Percentiles rank a stretch among this genome's conserved stretches.
Evolutionary conservation across 305 asterid species (phyloP).

Genomic region (Fraxinus platypoda): DNA sequence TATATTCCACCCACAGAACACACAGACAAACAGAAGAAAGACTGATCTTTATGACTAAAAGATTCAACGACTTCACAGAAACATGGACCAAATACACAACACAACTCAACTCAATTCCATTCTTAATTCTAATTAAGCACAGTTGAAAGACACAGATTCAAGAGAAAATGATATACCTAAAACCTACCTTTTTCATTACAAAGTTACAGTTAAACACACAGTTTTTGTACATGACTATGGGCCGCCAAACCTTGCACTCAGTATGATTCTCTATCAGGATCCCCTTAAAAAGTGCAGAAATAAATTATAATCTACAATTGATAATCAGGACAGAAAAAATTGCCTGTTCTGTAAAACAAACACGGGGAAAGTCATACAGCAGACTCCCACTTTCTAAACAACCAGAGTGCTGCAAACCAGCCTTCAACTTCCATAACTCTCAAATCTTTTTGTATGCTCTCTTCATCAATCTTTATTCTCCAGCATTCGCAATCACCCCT

Average conservation of each 20-base stretch:
- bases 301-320: slow-evolving; percentile 8
- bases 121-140: not conserved
- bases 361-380: not conserved
- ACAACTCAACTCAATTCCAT: not conserved
- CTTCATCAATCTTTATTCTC: slow-evolving; percentile 4
- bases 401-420: slow-evolving; percentile 10
- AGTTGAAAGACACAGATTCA: not conserved
- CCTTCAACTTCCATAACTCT: slow-evolving; percentile 13
- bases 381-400: not conserved
- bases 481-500: not conserved
- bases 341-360: slow-evolving; percentile 24
- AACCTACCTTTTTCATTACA: not conserved
- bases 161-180: not conserved
- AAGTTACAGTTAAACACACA: slow-evolving; percentile 4
- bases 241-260: slow-evolving; percentile 23
- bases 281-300: slow-evolving; percentile 21
- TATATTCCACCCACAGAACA: not conserved
- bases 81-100: not conserved
- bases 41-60: not conserved
- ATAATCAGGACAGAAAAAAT: slow-evolving; percentile 25
- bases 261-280: slow-evolving; percentile 16
- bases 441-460: slow-evolving; percentile 8
- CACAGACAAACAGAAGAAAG: not conserved
- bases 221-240: slow-evolving; percentile 20
- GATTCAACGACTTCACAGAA: not conserved